A percentile compares a stretch with the other conserved stretches of the same genome.
These are phyloP conservation scores for Geotrichum bryndzae DNA, from an alignment of 1,139 yeast species.

Conservation along the genomic window DNA sequence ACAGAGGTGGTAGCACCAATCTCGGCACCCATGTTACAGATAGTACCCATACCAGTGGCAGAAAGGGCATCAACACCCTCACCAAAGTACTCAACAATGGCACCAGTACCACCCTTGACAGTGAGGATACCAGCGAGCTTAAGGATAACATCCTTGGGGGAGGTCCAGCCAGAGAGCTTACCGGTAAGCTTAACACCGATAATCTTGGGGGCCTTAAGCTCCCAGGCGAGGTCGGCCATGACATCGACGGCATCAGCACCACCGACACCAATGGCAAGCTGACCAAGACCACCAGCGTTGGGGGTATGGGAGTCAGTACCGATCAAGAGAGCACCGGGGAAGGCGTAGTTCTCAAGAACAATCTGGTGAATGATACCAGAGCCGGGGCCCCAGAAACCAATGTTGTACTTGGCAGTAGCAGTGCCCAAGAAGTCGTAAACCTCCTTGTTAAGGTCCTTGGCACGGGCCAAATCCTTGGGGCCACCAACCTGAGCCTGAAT, in stretches of 20 bases:
- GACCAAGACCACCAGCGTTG: constrained; percentile 96
- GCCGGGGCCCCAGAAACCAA: constrained; percentile 99
- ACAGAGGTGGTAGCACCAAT: constrained; percentile 97
- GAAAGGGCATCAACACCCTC: constrained; percentile 81
- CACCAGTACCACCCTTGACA: constrained; percentile 97
- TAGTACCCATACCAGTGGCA: constrained; percentile 98
- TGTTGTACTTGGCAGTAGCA: constrained; percentile 88
- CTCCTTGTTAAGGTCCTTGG: constrained; percentile 82
- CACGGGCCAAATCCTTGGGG: constrained; percentile 60
- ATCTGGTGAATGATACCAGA: constrained; percentile 98
- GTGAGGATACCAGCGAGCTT: constrained; percentile 83
- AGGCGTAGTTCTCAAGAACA: constrained; percentile 88
- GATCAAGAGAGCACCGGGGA: constrained; percentile 91
- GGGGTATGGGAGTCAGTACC: constrained; percentile 98
- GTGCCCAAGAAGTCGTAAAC: constrained; percentile 88
- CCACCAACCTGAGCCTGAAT: constrained; percentile 96
- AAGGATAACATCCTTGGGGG: constrained; percentile 94
- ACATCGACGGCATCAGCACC: constrained; percentile 99
- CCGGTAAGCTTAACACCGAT: constrained; percentile 92
- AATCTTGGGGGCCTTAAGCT: constrained; percentile 89
- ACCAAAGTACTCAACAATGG: constrained; percentile 90
- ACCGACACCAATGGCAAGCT: constrained; percentile 96
- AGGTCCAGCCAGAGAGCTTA: constrained; percentile 78
- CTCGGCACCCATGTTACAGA: constrained; percentile 99
- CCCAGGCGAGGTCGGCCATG: constrained; percentile 97